Evolutionary conservation across 1,284 basidiomycete genomes (phyloP).

Genomic region (Leucocoprinus gongylophorus): DNA sequence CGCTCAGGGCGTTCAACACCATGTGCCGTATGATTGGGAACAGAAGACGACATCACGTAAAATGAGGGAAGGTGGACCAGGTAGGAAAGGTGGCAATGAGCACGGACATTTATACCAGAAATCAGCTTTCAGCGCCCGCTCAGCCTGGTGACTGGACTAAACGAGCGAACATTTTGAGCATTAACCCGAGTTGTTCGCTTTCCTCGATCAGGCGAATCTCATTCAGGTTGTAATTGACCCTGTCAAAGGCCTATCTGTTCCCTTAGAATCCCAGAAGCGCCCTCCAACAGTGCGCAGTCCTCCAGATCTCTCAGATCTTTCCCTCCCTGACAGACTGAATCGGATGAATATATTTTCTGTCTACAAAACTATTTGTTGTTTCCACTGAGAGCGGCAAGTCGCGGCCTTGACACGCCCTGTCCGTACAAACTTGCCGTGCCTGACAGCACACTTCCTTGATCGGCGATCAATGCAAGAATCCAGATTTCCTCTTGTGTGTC

Average conservation of each 20-base stretch:
- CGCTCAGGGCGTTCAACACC: conserved; percentile 58
- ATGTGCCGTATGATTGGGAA: conserved; percentile 33
- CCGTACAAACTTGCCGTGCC: conserved; percentile 22
- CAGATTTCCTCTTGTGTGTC: conserved; percentile 9
- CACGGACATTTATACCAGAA: conserved; percentile 33
- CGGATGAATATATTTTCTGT: conserved; percentile 3
- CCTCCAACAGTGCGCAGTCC: not conserved
- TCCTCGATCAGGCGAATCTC: conserved; percentile 43
- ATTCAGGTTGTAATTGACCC: conserved; percentile 37
- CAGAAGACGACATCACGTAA: conserved; percentile 38
- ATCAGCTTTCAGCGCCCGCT: conserved; percentile 24
- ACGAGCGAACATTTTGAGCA: conserved; percentile 21
- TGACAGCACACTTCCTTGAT: conserved; percentile 33
- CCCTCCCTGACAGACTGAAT: not conserved
- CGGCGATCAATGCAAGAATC: conserved; percentile 33
- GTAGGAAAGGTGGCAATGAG: conserved; percentile 25
- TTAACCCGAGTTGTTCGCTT: conserved; percentile 44
- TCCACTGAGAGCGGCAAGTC: conserved; percentile 27
- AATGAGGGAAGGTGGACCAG: conserved; percentile 32
- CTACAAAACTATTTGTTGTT: conserved; percentile 10
- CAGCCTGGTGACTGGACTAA: conserved; percentile 1
- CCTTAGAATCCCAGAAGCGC: conserved; percentile 8
- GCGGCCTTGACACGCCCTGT: conserved; percentile 28
- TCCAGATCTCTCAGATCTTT: conserved; percentile 19
- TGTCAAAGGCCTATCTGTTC: conserved; percentile 19